Percentiles rank a stretch among this genome's conserved stretches.
phyloP scores from a whole-genome alignment of 2,329 filamentous ascomycete species.

The Exserohilum turcica region DNA sequence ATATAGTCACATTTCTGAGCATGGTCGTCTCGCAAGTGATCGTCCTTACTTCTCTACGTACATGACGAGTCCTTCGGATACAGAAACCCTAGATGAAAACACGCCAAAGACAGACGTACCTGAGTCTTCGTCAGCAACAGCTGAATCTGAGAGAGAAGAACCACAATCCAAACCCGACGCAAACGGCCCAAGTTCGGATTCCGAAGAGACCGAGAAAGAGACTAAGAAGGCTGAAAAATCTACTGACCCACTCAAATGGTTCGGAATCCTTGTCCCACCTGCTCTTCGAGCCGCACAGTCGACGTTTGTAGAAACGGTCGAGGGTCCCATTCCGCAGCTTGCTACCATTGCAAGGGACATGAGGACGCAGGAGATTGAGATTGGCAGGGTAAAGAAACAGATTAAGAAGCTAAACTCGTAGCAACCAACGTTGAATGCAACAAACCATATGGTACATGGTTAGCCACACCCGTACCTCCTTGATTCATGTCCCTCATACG shows the following conservation, averaged over 20 bases:
- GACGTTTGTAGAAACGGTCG: slow-evolving; percentile 62
- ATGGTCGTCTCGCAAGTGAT: slow-evolving; percentile 17
- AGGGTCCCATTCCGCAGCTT: slow-evolving; percentile 63
- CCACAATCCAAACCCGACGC: neutral
- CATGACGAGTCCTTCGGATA: neutral
- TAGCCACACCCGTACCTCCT: neutral
- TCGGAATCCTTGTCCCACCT: slow-evolving; percentile 59
- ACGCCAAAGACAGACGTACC: neutral
- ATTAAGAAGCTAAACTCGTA: slow-evolving; percentile 43
- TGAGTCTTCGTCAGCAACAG: neutral
- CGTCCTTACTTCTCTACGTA: slow-evolving; percentile 7
- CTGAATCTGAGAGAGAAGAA: neutral
- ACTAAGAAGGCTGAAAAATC: slow-evolving; percentile 7
- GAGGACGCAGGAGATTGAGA: slow-evolving; percentile 69
- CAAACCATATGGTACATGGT: neutral
- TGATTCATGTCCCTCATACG: neutral
- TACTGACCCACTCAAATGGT: slow-evolving; percentile 62
- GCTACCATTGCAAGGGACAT: slow-evolving; percentile 65
- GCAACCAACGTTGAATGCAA: neutral
- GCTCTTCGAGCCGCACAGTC: slow-evolving; percentile 62
- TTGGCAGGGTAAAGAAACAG: slow-evolving; percentile 62
- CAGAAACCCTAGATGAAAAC: neutral
- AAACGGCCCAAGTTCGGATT: neutral
- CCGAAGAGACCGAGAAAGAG: slow-evolving; percentile 1
- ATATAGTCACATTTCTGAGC: slow-evolving; percentile 3